Evolutionary conservation across 257 asterid species (phyloP).

Genomic region (Rehmannia glutinosa): DNA sequence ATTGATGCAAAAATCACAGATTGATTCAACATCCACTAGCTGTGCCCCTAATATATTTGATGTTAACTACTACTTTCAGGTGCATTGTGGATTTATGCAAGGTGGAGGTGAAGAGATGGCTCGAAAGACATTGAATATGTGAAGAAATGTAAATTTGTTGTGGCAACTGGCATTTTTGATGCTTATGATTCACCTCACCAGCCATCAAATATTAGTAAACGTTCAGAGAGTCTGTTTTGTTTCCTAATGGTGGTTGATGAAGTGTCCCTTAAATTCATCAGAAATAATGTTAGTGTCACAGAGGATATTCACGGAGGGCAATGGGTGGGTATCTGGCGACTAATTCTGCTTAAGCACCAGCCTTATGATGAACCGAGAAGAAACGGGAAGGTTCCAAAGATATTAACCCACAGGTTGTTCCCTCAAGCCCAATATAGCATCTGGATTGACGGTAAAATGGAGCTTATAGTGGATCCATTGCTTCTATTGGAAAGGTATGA

Average conservation of each 20-base stretch:
- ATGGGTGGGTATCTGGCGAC: constrained; percentile 97
- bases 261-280: constrained; percentile 74
- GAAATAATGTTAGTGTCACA: constrained; percentile 56
- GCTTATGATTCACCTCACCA: constrained; percentile 90
- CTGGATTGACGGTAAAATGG: constrained; percentile 99
- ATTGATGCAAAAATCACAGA: too few relatives aligned
- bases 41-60: neutral
- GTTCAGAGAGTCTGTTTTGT: constrained; percentile 73
- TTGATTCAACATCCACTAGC: too few relatives aligned
- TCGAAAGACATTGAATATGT: constrained; percentile 57
- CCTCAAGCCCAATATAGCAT: constrained; percentile 92
- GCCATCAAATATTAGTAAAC: constrained; percentile 78
- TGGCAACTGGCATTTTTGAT: constrained; percentile 97
- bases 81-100: constrained; percentile 90
- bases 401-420: constrained; percentile 87
- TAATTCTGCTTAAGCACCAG: constrained; percentile 74
- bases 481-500: constrained; percentile 87
- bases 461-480: constrained; percentile 93
- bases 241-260: constrained; percentile 96
- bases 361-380: constrained; percentile 99
- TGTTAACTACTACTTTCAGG: constrained; percentile 42
- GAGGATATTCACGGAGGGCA: constrained; percentile 76
- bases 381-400: constrained; percentile 98
- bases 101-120: constrained; percentile 94
- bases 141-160: constrained; percentile 78